phyloP scores from a whole-genome alignment of 1,284 basidiomycete species.

The Ceratobasidium sp. region DNA sequence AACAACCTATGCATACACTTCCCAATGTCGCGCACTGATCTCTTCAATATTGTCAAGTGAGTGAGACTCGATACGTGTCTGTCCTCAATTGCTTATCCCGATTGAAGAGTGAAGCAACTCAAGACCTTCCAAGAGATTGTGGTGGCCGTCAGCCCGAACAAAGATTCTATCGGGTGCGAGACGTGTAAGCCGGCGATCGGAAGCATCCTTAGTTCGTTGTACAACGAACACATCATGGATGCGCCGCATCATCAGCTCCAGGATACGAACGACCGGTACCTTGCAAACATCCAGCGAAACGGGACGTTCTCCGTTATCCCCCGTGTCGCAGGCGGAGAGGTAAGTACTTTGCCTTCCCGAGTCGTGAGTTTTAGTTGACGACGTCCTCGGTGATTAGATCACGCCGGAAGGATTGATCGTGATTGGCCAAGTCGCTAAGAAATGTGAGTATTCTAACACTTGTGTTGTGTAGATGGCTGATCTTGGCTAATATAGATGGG shows the following conservation, averaged over 20 bases:
- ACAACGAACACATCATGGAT: conserved; percentile 78
- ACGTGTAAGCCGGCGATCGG: conserved; percentile 79
- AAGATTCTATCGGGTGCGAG: conserved; percentile 75
- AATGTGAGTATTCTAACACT: conserved; percentile 62
- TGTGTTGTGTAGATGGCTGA: not conserved
- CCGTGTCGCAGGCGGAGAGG: conserved; percentile 75
- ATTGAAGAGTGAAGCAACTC: conserved; percentile 70
- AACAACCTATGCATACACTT: conserved; percentile 80
- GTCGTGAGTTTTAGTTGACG: not conserved
- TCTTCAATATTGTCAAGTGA: conserved; percentile 75
- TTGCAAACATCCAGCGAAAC: conserved; percentile 79
- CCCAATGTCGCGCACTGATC: conserved; percentile 74
- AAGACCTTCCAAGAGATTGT: conserved; percentile 71
- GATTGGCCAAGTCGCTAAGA: conserved; percentile 76
- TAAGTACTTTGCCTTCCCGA: conserved; percentile 46
- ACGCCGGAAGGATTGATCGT: conserved; percentile 78
- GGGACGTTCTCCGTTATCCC: conserved; percentile 82
- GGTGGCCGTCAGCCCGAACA: conserved; percentile 65
- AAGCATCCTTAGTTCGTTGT: conserved; percentile 75
- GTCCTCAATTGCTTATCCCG: too few species aligned
- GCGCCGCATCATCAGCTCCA: conserved; percentile 77
- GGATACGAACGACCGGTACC: conserved; percentile 72
- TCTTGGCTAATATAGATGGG: conserved; percentile 55
- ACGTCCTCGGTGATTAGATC: conserved; percentile 57
- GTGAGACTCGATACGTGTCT: conserved; percentile 40